Percentiles rank a stretch among this genome's conserved stretches.
Evolutionary conservation across 352 stramenopile genomes (phyloP).

Genomic region (Aphanomyces stellatus): DNA sequence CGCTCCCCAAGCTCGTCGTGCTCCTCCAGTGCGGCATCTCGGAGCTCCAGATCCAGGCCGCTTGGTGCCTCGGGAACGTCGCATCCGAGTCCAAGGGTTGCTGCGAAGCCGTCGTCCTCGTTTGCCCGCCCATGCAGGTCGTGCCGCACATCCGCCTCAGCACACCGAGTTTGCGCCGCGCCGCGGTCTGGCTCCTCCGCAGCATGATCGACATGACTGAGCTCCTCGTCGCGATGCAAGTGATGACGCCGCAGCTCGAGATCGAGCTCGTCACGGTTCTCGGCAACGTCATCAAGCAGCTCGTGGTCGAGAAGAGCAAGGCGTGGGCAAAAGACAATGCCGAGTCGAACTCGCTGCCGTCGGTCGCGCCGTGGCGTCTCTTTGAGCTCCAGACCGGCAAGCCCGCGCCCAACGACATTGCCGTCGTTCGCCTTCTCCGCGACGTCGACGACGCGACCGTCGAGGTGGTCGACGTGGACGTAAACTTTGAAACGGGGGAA

Average conservation of each 20-base stretch:
- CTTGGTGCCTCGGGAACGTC: slow-evolving; percentile 82
- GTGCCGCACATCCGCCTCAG: slow-evolving; percentile 78
- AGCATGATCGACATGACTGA: slow-evolving; percentile 81
- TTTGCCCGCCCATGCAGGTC: slow-evolving; percentile 57
- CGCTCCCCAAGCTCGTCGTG: slow-evolving; percentile 67
- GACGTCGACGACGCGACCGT: slow-evolving; percentile 63
- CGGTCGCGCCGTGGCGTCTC: slow-evolving; percentile 72
- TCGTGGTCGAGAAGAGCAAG: slow-evolving; percentile 54
- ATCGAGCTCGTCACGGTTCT: slow-evolving; percentile 65
- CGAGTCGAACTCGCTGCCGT: slow-evolving; percentile 34
- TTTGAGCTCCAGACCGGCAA: slow-evolving; percentile 78
- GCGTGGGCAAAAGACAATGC: slow-evolving; percentile 33
- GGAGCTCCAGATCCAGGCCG: slow-evolving; percentile 80
- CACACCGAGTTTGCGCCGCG: slow-evolving; percentile 64
- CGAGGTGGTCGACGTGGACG: slow-evolving; percentile 80
- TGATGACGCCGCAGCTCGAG: slow-evolving; percentile 44
- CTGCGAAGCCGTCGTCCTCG: slow-evolving; percentile 63
- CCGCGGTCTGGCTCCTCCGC: slow-evolving; percentile 72
- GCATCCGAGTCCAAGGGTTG: slow-evolving; percentile 61
- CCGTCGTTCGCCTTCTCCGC: slow-evolving; percentile 71
- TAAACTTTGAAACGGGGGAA: slow-evolving; percentile 83
- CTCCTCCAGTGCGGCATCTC: slow-evolving; percentile 81
- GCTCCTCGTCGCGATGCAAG: slow-evolving; percentile 43
- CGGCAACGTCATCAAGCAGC: slow-evolving; percentile 61
- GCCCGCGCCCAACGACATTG: slow-evolving; percentile 72